Conservation (phyloP, 768 basidiomycete species). For the Pulveroboletus sp. region DNA sequence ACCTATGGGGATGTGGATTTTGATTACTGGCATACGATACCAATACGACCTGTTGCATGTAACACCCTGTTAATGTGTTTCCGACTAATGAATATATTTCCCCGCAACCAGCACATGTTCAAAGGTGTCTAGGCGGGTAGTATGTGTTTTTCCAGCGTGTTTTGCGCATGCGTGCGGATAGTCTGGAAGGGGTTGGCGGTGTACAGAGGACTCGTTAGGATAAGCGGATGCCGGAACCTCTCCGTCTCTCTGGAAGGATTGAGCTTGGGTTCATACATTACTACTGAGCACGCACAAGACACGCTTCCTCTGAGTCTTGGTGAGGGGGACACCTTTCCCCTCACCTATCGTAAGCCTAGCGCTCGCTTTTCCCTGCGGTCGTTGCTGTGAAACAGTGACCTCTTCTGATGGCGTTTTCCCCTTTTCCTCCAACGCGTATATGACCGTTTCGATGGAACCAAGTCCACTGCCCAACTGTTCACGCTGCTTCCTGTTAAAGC, state of each 20-base stretch:
- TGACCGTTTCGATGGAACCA: conserved; percentile 49
- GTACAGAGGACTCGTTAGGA: conserved; percentile 65
- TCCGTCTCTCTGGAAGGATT: conserved; percentile 53
- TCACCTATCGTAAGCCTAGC: conserved; percentile 59
- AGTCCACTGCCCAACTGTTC: conserved; percentile 55
- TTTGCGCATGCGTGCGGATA: conserved; percentile 76
- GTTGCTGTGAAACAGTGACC: conserved; percentile 15
- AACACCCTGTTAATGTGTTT: conserved; percentile 21
- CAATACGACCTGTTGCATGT: conserved; percentile 19
- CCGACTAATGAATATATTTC: not conserved
- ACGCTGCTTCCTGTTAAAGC: conserved; percentile 66
- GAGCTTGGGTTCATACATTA: not conserved
- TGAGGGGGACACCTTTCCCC: conserved; percentile 57
- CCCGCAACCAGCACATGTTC: not conserved
- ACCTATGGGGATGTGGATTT: conserved; percentile 17
- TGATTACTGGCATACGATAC: conserved; percentile 21
- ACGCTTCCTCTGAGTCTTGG: conserved; percentile 61
- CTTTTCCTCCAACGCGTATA: conserved; percentile 50
- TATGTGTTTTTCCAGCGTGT: conserved; percentile 63
- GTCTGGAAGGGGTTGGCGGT: conserved; percentile 71
- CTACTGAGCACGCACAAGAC: conserved; percentile 53
- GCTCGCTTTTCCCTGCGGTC: conserved; percentile 25
- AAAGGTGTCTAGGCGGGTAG: not conserved
- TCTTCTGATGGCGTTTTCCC: conserved; percentile 15
- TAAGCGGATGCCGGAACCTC: conserved; percentile 64